Conservation (phyloP, 2,329 filamentous ascomycete genomes). For the Sporothrix sp. region DNA sequence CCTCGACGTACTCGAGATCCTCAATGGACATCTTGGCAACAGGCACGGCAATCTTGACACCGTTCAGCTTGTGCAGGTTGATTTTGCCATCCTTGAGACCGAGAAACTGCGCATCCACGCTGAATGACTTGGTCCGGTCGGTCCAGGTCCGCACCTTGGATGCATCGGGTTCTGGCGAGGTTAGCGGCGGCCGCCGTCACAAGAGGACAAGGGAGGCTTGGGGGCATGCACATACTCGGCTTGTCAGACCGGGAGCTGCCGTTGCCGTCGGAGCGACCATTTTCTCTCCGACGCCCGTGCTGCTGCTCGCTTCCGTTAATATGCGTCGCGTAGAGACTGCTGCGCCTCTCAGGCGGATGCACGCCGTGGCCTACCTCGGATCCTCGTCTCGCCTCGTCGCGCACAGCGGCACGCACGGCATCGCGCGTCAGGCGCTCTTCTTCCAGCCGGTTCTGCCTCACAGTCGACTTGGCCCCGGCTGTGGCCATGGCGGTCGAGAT, state of each 20-base stretch:
- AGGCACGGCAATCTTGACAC: conserved; percentile 95
- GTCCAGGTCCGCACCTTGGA: conserved; percentile 86
- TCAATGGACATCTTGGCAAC: conserved; percentile 91
- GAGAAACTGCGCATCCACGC: conserved; percentile 92
- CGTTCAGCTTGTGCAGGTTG: conserved; percentile 94
- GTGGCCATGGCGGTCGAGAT: conserved; percentile 41
- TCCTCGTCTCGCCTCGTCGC: conserved; percentile 48
- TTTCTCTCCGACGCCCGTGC: conserved; percentile 53
- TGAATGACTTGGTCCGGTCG: conserved; percentile 90
- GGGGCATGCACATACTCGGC: conserved; percentile 31
- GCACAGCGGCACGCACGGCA: conserved; percentile 52
- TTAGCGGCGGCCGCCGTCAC: neutral
- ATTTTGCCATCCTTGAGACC: conserved; percentile 88
- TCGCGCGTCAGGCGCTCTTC: conserved; percentile 78
- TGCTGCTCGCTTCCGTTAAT: conserved; percentile 42
- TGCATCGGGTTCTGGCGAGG: conserved; percentile 61
- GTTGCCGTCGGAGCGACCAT: conserved; percentile 44
- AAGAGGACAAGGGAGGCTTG: neutral
- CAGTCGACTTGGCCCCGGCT: conserved; percentile 47
- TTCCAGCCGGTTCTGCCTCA: conserved; percentile 69
- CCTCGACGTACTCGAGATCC: conserved; percentile 92
- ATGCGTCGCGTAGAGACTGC: conserved; percentile 60
- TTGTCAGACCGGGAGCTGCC: conserved; percentile 51
- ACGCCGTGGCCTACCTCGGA: conserved; percentile 70
- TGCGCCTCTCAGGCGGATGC: conserved; percentile 64